Evolutionary conservation across 2,329 filamentous ascomycete genomes (phyloP).

Genomic region (Ascochyta rabiei): DNA sequence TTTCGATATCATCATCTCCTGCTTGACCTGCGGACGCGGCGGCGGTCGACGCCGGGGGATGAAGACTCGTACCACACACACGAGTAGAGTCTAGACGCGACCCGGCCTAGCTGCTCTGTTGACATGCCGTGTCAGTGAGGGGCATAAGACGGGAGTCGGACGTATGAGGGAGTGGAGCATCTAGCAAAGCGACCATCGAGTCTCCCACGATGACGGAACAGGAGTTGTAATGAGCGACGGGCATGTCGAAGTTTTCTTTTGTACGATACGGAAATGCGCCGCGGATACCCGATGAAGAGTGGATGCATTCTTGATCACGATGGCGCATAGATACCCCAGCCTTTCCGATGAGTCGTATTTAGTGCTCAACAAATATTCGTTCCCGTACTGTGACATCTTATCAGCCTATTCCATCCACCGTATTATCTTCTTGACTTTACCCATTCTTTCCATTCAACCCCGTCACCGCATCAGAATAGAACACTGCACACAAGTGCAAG

Average conservation of each 20-base stretch:
- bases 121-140: slow-evolving; percentile 19
- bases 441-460: too few species aligned
- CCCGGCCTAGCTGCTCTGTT: slow-evolving; percentile 22
- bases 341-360: slow-evolving; percentile 23
- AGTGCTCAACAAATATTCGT: slow-evolving; percentile 7
- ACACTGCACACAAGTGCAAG: too few species aligned
- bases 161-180: slow-evolving; percentile 13
- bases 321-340: slow-evolving; percentile 34
- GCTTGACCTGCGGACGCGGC: slow-evolving; percentile 56
- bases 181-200: background rate
- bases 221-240: slow-evolving; percentile 13
- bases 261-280: slow-evolving; percentile 15
- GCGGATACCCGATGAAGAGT: slow-evolving; percentile 17
- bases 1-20: slow-evolving; percentile 57
- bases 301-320: slow-evolving; percentile 24
- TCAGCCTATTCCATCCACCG: too few species aligned
- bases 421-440: too few species aligned
- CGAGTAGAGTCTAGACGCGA: slow-evolving; percentile 46
- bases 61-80: slow-evolving; percentile 36
- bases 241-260: slow-evolving; percentile 18
- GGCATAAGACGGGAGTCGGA: slow-evolving; percentile 24
- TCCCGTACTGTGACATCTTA: background rate
- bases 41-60: slow-evolving; percentile 44
- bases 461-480: too few species aligned
- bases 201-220: background rate